These are phyloP conservation scores for Aspergillus thermomutatus DNA, from an alignment of 2,329 filamentous ascomycete species.

Conservation along the genomic window DNA sequence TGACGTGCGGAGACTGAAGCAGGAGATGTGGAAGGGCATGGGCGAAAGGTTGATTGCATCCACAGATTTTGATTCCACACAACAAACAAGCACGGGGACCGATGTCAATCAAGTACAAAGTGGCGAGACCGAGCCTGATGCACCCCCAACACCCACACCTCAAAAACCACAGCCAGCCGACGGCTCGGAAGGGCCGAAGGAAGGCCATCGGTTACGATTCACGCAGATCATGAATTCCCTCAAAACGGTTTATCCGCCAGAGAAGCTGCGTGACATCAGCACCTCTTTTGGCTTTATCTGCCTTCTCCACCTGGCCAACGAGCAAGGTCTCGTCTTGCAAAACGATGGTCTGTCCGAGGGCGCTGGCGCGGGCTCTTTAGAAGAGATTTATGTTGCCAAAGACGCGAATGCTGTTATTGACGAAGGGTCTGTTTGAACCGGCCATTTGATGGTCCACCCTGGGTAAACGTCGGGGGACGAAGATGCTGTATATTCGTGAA, in stretches of 20 bases:
- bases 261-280: conserved; percentile 88
- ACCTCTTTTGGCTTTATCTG: conserved; percentile 94
- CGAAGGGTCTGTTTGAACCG: conserved; percentile 28
- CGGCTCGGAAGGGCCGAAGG: conserved; percentile 35
- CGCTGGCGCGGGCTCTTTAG: conserved; percentile 30
- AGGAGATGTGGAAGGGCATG: conserved; percentile 64
- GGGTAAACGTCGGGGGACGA: not conserved
- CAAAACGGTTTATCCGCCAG: conserved; percentile 78
- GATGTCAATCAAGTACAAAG: conserved; percentile 8
- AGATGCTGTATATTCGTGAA: conserved; percentile 5
- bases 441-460: not conserved
- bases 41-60: conserved; percentile 44
- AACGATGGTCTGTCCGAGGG: conserved; percentile 47
- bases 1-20: conserved; percentile 61
- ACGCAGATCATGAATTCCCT: conserved; percentile 88
- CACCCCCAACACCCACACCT: conserved; percentile 36
- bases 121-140: conserved; percentile 23
- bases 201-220: conserved; percentile 67
- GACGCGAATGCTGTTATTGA: conserved; percentile 40
- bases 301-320: conserved; percentile 84
- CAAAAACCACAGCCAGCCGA: conserved; percentile 24
- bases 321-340: conserved; percentile 79
- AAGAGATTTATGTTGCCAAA: conserved; percentile 44
- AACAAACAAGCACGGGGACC: conserved; percentile 23
- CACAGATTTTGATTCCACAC: conserved; percentile 30